These are phyloP conservation scores for Ormosia semicastrata DNA, from an alignment of 306 rosid species.

Conservation along the genomic window DNA sequence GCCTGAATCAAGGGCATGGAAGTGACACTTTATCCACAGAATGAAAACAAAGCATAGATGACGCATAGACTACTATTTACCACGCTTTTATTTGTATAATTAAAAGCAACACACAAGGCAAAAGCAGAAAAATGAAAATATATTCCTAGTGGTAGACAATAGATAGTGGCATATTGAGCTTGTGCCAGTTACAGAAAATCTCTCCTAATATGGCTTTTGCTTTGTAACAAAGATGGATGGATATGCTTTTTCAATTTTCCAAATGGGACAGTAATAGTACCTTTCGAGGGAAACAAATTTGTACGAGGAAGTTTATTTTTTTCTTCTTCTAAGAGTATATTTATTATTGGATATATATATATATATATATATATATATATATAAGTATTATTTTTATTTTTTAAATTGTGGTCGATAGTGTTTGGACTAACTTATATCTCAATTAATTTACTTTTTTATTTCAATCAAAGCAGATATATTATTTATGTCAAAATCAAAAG, in stretches of 20 bases:
- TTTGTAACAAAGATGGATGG: background rate
- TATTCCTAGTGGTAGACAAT: constrained; percentile 10
- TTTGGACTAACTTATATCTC: too few species aligned
- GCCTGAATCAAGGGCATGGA: background rate
- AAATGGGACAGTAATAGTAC: background rate
- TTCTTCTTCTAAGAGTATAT: too few species aligned
- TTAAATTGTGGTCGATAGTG: too few species aligned
- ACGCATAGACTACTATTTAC: background rate
- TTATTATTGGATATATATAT: too few species aligned
- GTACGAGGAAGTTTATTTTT: too few species aligned
- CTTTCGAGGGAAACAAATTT: background rate
- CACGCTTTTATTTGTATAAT: background rate
- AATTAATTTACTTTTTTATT: too few species aligned
- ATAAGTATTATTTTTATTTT: too few species aligned
- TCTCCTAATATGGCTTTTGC: constrained; percentile 1
- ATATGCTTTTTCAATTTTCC: background rate
- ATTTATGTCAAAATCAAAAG: too few species aligned
- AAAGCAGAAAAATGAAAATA: background rate
- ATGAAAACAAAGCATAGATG: background rate
- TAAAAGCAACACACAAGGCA: background rate
- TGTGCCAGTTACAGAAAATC: background rate
- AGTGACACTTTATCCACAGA: background rate
- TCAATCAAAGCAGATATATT: too few species aligned
- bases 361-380: too few species aligned
- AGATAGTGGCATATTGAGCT: background rate